Base-by-base conservation (phyloP, 2,329 filamentous ascomycete genomes). In the Scedosporium apiospermum region DNA sequence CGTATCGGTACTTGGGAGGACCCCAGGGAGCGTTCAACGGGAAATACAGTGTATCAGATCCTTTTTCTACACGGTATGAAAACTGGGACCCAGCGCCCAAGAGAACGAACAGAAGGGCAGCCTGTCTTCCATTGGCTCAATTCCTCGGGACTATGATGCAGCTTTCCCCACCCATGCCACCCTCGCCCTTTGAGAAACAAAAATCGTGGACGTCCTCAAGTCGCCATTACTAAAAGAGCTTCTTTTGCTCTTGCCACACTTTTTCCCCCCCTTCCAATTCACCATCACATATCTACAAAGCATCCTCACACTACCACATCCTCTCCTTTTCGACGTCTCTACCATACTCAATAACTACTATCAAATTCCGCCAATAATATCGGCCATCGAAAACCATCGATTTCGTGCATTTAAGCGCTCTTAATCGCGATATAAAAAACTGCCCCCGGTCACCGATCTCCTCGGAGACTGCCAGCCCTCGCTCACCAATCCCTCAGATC, bases 181-280 rank as follows among this genome's bases (percentile, higher is more conserved):
- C 38, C 51, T 58, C 26, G 55, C 23, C 51, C 55, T 58, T 38
- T 41, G 16, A 38, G 21, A 58, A 27, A 58, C 30, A 41, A 34
- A 61, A 30, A 61, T 61, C 44, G 44, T 53, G n/a, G 59, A 61
- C 59, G 59, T 61, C 59, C 42, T 53, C 4, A 2, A 30, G 46
- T 26, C 44, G 27, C 42, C 41, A 61, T 61, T 61, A 61, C 21
- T 61, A 61, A 61, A 60, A 12, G 26, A 27, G 30, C 59, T 51
- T 51, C 30, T 34, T 53, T 44, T 21, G 26, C 51, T 51, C 21
- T 61, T 51, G 59, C 59, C 59, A 61, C 59, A 51, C 46, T 38
- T 61, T 61, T 61, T 41, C 55, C 27, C 26, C 26, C 60, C 23
- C 30, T 41, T 38, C 30, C 6, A 44, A 55, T 26, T 18, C 30